Percentiles rank a stretch among this genome's conserved stretches.
Conservation (phyloP, 306 rosid genomes). For the Cucurbita pepo region DNA sequence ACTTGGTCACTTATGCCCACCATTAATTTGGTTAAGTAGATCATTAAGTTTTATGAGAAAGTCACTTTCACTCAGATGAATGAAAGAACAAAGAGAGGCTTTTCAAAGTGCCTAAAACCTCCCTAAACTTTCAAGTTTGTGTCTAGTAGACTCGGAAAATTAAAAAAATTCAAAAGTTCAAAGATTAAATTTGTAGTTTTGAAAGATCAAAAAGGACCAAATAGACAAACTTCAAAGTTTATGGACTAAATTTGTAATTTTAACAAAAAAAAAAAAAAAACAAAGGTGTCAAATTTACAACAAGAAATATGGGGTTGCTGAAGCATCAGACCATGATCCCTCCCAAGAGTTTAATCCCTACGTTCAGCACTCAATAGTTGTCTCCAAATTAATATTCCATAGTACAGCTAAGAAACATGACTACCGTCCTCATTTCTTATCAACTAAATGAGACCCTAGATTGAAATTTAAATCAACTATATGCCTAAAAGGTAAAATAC, state of each 20-base stretch:
- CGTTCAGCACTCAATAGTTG: neutral
- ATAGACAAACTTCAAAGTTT: too few relatives aligned
- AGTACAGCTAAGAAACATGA: neutral
- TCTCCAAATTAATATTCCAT: neutral
- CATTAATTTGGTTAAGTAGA: too few relatives aligned
- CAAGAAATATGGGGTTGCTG: neutral
- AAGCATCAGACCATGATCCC: neutral
- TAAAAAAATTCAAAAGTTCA: too few relatives aligned
- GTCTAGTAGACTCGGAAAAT: too few relatives aligned
- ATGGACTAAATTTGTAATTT: too few relatives aligned
- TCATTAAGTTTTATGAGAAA: too few relatives aligned
- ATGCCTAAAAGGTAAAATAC: neutral
- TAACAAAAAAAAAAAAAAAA: neutral
- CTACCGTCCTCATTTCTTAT: neutral
- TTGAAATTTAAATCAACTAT: neutral
- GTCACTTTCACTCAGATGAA: too few relatives aligned
- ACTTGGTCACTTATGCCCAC: too few relatives aligned
- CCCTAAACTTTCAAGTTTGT: too few relatives aligned
- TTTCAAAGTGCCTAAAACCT: too few relatives aligned
- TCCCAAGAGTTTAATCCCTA: neutral
- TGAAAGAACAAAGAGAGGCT: neutral
- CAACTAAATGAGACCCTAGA: neutral
- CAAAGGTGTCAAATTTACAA: neutral
- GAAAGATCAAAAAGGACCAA: too few relatives aligned
- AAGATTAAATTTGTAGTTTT: too few relatives aligned